Percentiles rank a stretch among this genome's conserved stretches.
Evolutionary conservation across 2,329 filamentous ascomycete species (phyloP).

Genomic region (Shiraia sp.): DNA sequence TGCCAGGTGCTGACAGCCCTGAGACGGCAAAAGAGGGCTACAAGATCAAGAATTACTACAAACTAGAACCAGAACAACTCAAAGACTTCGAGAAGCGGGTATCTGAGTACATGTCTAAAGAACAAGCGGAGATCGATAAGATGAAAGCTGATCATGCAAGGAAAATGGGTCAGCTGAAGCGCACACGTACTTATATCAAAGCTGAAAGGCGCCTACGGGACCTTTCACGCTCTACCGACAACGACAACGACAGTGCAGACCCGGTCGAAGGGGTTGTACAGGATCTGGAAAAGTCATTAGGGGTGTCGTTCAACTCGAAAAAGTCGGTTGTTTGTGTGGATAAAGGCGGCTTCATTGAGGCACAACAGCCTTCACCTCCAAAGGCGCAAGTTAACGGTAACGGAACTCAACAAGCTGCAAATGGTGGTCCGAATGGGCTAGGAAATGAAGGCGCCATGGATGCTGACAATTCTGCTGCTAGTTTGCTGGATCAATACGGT

Average conservation of each 20-base stretch:
- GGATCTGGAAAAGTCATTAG: constrained; percentile 73
- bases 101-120: constrained; percentile 69
- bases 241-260: constrained; percentile 31
- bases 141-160: constrained; percentile 80
- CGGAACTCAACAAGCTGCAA: constrained; percentile 27
- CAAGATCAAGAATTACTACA: constrained; percentile 61
- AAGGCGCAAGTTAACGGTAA: constrained; percentile 37
- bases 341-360: constrained; percentile 72
- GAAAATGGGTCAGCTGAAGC: constrained; percentile 74
- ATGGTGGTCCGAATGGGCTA: constrained; percentile 40
- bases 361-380: constrained; percentile 47
- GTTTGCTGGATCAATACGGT: constrained; percentile 71
- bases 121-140: constrained; percentile 79
- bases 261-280: constrained; percentile 74
- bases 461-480: constrained; percentile 54
- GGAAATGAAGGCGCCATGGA: constrained; percentile 37
- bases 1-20: constrained; percentile 42
- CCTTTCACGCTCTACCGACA: constrained; percentile 54
- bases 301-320: constrained; percentile 66
- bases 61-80: constrained; percentile 74
- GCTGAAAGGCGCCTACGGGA: constrained; percentile 77
- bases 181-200: constrained; percentile 68
- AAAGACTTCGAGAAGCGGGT: constrained; percentile 84
- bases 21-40: constrained; percentile 30
- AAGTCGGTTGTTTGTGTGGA: constrained; percentile 72